These are phyloP conservation scores for Dentipellis sp. DNA, from an alignment of 768 basidiomycete species.

Conservation along the genomic window DNA sequence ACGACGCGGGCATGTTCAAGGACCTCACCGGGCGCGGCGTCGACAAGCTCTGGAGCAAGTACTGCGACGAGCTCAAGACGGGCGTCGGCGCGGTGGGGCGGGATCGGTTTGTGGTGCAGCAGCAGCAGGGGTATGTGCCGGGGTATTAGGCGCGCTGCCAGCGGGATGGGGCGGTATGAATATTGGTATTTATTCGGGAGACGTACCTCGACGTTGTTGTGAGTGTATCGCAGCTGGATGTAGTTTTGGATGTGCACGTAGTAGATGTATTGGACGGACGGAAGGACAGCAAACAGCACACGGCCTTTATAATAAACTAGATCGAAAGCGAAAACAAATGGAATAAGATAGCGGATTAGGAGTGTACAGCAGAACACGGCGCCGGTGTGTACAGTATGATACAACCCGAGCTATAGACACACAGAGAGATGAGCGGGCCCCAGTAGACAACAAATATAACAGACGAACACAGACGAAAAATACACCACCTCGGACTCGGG, in stretches of 20 bases:
- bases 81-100: neutral
- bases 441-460: conserved; percentile 3
- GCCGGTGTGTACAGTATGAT: neutral
- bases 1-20: conserved; percentile 44
- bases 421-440: neutral
- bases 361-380: neutral
- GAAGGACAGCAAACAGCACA: neutral
- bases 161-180: no score
- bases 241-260: no score
- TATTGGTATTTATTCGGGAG: no score
- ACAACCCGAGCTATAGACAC: neutral
- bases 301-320: neutral
- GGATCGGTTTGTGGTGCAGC: neutral
- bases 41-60: conserved; percentile 48
- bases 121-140: neutral
- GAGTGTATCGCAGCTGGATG: no score
- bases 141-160: no score
- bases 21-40: conserved; percentile 43
- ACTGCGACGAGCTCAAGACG: conserved; percentile 32
- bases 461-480: neutral
- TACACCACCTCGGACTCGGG: neutral
- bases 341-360: neutral
- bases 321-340: neutral
- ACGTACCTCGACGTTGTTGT: no score
- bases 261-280: no score